Base-by-base conservation (phyloP, 2,329 filamentous ascomycete species). In the Pseudogymnoascus sp. region DNA sequence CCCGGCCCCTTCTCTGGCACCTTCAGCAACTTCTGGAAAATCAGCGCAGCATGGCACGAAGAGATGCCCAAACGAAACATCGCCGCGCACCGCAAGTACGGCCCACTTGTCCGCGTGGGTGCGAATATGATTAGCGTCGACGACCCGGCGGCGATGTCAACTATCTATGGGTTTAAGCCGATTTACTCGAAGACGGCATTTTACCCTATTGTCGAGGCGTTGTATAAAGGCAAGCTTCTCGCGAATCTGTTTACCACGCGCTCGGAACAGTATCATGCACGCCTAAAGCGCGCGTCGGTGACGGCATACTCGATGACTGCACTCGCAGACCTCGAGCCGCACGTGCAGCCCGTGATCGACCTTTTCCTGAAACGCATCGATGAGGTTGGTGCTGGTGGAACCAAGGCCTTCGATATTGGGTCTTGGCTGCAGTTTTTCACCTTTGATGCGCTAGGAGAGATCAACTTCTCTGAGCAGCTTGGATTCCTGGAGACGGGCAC, bases 401-500 rank as follows among this genome's bases (percentile, higher is more conserved):
- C 25, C 1, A 14, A 71, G 5, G 59, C 65, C 0, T 65, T 81
- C 3, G 74, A 82, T 65, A 67, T 79, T 61, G 65, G 65, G 5
- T 68, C 74, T 38, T 77, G 76, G 74, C 69, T 79, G 59, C 77
- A 79, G 62, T 79, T 69, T 64, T 79, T 76, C 56, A 77, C 76
- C 0, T 79, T 79, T 38, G 77, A 82, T 56, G 78, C 80, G 0
- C 80, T 83, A 23, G 78, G 78, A 0, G 73, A 77, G 34, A 78
- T 82, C 14, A 80, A 78, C 0, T 75, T 76, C 23, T 73, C 67
- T 21, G 69, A 67, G 3, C 66, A 67, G 0, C 70, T 75, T 66
- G 79, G 78, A 0, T 80, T 81, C 61, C 69, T 82, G 0, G 75
- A 80, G 23, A 62, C 66, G 1, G 79, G 78, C 0, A 69, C 75